phyloP scores from a whole-genome alignment of 208 protist species.

The Leptomonas seymouri region DNA sequence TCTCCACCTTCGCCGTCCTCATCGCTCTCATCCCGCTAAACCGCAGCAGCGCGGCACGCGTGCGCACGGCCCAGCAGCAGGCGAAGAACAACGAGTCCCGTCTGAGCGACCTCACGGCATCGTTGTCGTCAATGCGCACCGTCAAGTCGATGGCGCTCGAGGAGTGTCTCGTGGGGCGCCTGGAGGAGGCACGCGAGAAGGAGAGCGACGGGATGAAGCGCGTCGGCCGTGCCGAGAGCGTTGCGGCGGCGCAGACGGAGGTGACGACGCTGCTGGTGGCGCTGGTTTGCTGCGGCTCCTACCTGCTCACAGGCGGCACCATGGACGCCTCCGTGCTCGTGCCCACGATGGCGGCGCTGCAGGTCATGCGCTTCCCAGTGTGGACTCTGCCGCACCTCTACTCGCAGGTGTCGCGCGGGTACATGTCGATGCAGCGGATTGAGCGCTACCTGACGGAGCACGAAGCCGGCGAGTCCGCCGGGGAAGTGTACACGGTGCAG shows the following conservation, averaged over 20 bases:
- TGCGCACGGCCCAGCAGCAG: conserved; percentile 61
- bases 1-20: conserved; percentile 53
- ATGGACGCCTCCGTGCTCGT: conserved; percentile 72
- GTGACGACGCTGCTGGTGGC: conserved; percentile 63
- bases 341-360: conserved; percentile 72
- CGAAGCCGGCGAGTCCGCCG: conserved; percentile 30
- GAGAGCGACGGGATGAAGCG: conserved; percentile 55
- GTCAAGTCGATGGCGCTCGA: conserved; percentile 78
- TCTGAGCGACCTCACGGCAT: conserved; percentile 63
- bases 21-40: conserved; percentile 65
- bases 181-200: conserved; percentile 39
- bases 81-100: conserved; percentile 49
- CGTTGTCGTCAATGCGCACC: conserved; percentile 69
- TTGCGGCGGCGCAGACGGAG: conserved; percentile 58
- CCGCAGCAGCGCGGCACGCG: conserved; percentile 39
- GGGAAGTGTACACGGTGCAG: conserved; percentile 14
- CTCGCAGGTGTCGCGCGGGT: conserved; percentile 58
- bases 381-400: conserved; percentile 69
- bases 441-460: conserved; percentile 50
- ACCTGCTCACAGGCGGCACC: conserved; percentile 53
- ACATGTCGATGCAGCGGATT: conserved; percentile 62
- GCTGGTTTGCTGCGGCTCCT: conserved; percentile 62
- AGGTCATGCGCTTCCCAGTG: conserved; percentile 73
- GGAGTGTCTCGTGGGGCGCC: conserved; percentile 38
- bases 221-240: conserved; percentile 45